Base-by-base conservation (phyloP, 2,329 filamentous ascomycete genomes). In the Alternaria consortialis region DNA sequence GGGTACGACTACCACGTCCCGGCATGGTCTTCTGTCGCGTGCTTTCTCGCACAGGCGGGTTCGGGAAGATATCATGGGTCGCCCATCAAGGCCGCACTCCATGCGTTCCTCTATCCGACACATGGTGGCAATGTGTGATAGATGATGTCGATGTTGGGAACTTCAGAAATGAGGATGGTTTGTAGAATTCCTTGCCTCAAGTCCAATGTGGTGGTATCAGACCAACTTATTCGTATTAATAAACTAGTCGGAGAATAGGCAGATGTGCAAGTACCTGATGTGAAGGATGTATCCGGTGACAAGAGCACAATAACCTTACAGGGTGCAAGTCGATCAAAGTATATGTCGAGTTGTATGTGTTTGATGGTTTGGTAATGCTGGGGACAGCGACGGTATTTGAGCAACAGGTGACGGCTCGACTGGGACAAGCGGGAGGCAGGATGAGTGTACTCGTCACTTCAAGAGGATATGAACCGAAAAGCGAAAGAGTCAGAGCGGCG, bases 101-200 rank as follows among this genome's bases (percentile, higher is more conserved):
- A 74, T 48, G n/a, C 66, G 69, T 55, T 75, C 71, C 36, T 77
- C 72, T 32, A 77, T 61, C 39, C 71, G 66, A 56, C 76, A 78
- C 76, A 78, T 78, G 25, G 59, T 65, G 60, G 52, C 44, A 44
- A 56, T 37, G 43, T 54, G 25, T 1, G 20, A 32, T 25, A 20
- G 34, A 39, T 17, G 25, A n/a, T n/a, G 56, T 32, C 20, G 51
- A 42, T 27, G 25, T 32, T n/a, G n/a, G 34, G 17, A 13, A 7
- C 20, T 32, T 8, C 20, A 34, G 32, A 29, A 29, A 56, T 47
- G 37, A 20, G 20, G 36, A 53, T 13, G 53, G 25, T n/a, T n/a
- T 11, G 4, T 23, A 40, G 29, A 46, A 42, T 32, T 39, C 57
- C 34, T 58, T 32, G 47, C 64, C 67, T 65, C 64, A 62, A 67